Evolutionary conservation across 768 basidiomycete species (phyloP), one percentile per base, ranked within the genome.

Genomic region (Boletus subcaerulescens): DNA sequence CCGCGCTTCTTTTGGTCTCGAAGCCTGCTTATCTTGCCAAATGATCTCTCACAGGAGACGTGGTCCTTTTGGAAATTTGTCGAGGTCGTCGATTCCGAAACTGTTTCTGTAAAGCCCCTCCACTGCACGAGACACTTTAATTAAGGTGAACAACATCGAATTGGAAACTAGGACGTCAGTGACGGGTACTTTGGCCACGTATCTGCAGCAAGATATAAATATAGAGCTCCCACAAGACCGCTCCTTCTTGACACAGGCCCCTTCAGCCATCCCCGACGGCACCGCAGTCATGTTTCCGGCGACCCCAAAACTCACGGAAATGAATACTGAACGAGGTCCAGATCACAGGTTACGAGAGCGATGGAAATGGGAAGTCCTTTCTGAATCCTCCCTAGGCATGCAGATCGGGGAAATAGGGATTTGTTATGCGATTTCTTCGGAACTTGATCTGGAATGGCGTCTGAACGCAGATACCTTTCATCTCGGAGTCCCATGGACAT

Each of bases 251-350:
- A 29, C 43, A 48, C 36, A 20, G 14, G 26, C 22, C 17, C 35
- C 11, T 14, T 33, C 24, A 24, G 32, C 20, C n/a, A 18, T 18
- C 14, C 44, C 48, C 60, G 44, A 51, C 15, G 13, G 40, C 33
- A 45, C 4, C 48, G 48, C 29, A 12, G 1, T 43, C 24, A 35
- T 31, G 15, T 44, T 43, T 42, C n/a, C n/a, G 29, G 20, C 5
- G n/a, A 17, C 46, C 15, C 49, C 59, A 46, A 39, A 46, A 33
- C 36, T n/a, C 44, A 12, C 39, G 54, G 50, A 50, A 44, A 57
- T 61, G 54, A 57, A 48, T 7, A 26, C 3, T 14, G 33, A 35
- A 35, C 1, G 14, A 35, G 33, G 14, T 35, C 14, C 14, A 22
- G 22, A 45, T 58, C 32, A 38, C 24, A 41, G 2, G 22, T 9